Base-by-base conservation (phyloP, 805 yeast genomes). In the Lipomyces yamanashiensis region DNA sequence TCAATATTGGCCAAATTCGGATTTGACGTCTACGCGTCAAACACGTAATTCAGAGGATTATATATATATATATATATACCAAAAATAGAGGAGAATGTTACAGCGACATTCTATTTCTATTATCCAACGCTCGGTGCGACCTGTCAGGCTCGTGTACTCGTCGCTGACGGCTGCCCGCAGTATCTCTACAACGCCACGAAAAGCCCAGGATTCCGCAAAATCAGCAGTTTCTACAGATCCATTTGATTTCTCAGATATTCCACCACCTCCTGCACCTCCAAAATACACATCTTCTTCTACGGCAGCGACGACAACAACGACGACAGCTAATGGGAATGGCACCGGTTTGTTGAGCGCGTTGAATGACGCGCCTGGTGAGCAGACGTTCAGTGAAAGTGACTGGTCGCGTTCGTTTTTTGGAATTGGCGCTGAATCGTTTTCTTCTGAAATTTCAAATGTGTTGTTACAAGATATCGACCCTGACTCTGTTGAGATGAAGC, bases 371-470 rank as follows among this genome's bases (percentile, higher is more conserved):
- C 66, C 66, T 3, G 17, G 37, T 5, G 41, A 17, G 36, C 58
- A 12, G 36, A 49, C 40, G 2, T 53, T 47, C 2, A 44, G 54
- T 2, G 49, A 19, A n/a, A 54, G 33, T 7, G 86, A 93, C 75
- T 95, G 98, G 98, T 82, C 92, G 12, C 87, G 84, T 33, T 89
- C 97, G 1, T 95, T 87, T 79, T 88, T 84, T 70, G 98, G 98
- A 0, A 78, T 95, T 40, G 97, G 97, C 6, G 78, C 85, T 2
- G 84, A 81, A n/a, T 87, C 97, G 0, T 93, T 95, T 71, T 77
- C 86, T 3, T 79, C 79, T 15, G 84, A 84, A 47, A 80, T 86
- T 0, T 86, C 85, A 59, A 82, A 83, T 33, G 79, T 84, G n/a
- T 78, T 95, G 17, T 74, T 85, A 58, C 84, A 87, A 7, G 84